Percentiles rank a stretch among this genome's conserved stretches.
These are phyloP conservation scores for Solidago caesia DNA, from an alignment of 129 eudicot species.

Conservation along the genomic window DNA sequence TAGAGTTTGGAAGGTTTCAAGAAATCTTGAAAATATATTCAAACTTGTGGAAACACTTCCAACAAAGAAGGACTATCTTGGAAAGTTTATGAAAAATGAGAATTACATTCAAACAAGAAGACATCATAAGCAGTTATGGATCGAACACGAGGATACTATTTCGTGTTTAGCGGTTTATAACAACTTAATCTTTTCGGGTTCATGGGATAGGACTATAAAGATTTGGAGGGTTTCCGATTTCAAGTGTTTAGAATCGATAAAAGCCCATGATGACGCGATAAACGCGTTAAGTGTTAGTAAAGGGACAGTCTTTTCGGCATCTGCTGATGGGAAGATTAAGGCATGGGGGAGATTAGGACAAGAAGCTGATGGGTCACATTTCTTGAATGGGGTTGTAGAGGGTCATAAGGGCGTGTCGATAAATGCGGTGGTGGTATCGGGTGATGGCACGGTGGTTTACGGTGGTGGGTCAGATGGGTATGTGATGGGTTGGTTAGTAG, in stretches of 20 bases:
- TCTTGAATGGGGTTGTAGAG: slow-evolving; percentile 51
- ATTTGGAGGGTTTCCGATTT: slow-evolving; percentile 75
- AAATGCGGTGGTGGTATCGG: slow-evolving; percentile 54
- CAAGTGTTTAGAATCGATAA: slow-evolving; percentile 75
- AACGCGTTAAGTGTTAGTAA: slow-evolving; percentile 46
- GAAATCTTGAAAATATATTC: slow-evolving; percentile 64
- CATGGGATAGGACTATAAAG: slow-evolving; percentile 89
- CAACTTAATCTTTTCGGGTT: slow-evolving; percentile 72
- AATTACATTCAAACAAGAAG: slow-evolving; percentile 72
- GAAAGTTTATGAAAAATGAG: slow-evolving; percentile 65
- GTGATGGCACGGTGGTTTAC: slow-evolving; percentile 53
- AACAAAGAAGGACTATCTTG: slow-evolving; percentile 66
- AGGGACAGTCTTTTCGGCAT: slow-evolving; percentile 55
- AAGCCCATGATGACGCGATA: slow-evolving; percentile 89
- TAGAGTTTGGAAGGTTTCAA: slow-evolving; percentile 80
- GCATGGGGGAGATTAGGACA: slow-evolving; percentile 56
- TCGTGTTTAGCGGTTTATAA: slow-evolving; percentile 67
- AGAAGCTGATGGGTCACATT: slow-evolving; percentile 25
- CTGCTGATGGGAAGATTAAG: slow-evolving; percentile 81
- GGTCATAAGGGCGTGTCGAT: slow-evolving; percentile 77
- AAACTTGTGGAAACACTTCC: slow-evolving; percentile 71
- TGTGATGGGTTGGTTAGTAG: slow-evolving; percentile 68
- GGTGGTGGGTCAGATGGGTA: slow-evolving; percentile 82
- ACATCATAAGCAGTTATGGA: slow-evolving; percentile 67
- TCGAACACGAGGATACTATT: slow-evolving; percentile 73